Evolutionary conservation across 768 basidiomycete species (phyloP).

Genomic region (Amanita thiersii): DNA sequence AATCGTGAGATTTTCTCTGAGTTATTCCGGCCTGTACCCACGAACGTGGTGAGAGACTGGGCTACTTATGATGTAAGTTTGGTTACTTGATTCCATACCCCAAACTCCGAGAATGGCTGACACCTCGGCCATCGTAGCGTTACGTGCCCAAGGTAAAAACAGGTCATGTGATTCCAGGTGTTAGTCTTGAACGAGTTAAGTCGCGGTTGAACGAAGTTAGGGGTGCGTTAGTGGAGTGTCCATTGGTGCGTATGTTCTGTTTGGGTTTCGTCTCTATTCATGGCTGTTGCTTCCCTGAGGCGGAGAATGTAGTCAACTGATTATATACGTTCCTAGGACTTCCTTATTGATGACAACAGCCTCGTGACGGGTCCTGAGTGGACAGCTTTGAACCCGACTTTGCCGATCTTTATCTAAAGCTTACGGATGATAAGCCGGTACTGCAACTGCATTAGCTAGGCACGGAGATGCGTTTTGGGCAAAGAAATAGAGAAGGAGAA

Average conservation of each 20-base stretch:
- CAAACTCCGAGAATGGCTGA: conserved; percentile 1
- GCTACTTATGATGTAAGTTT: conserved; percentile 61
- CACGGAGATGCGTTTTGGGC: too few relatives aligned
- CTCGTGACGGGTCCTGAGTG: conserved; percentile 67
- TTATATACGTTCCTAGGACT: conserved; percentile 43
- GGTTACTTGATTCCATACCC: not conserved
- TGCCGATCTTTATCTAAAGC: conserved; percentile 66
- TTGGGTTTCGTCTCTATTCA: too few relatives aligned
- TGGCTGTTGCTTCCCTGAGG: not conserved
- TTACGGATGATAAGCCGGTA: too few relatives aligned
- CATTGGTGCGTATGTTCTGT: conserved; percentile 47
- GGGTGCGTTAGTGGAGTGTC: conserved; percentile 71
- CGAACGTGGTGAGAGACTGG: conserved; percentile 76
- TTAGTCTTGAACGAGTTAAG: conserved; percentile 68
- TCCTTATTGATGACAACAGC: conserved; percentile 73
- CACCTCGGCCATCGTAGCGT: conserved; percentile 30
- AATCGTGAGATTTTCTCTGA: conserved; percentile 86
- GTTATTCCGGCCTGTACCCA: conserved; percentile 81
- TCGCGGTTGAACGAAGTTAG: conserved; percentile 59
- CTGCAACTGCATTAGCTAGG: too few relatives aligned
- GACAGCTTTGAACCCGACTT: conserved; percentile 65
- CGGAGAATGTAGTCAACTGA: conserved; percentile 8
- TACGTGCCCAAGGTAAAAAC: conserved; percentile 72
- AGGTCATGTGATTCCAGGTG: conserved; percentile 70
- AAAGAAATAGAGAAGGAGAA: too few relatives aligned